Conservation (phyloP, 768 basidiomycete species). For the Postia placenta region DNA sequence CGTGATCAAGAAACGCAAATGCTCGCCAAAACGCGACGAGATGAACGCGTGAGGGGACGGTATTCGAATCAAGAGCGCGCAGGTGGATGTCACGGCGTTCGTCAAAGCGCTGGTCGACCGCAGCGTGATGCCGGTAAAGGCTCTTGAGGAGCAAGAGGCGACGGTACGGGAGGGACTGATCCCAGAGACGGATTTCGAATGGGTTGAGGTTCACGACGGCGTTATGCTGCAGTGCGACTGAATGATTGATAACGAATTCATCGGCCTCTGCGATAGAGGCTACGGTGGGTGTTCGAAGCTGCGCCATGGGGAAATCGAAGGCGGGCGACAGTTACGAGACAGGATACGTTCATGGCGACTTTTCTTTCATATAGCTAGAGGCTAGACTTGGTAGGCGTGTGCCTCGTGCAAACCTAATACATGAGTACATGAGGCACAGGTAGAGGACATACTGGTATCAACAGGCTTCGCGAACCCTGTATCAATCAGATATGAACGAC, state of each 20-base stretch:
- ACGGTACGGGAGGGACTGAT: not conserved
- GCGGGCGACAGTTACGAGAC: no score
- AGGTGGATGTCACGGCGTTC: not conserved
- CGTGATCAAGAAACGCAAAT: not conserved
- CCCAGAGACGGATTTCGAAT: not conserved
- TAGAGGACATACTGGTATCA: no score
- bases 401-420: no score
- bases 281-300: not conserved
- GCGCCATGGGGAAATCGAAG: not conserved
- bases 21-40: not conserved
- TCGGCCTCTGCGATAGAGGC: conserved; percentile 1
- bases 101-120: not conserved
- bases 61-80: not conserved
- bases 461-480: no score
- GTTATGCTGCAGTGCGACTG: not conserved
- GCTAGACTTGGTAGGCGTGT: no score
- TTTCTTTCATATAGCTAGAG: no score
- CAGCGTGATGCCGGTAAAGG: not conserved
- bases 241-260: not conserved
- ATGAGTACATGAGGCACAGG: no score
- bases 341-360: no score
- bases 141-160: not conserved
- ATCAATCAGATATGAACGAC: no score
- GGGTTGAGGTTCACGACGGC: not conserved
- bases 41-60: not conserved